Conservation (phyloP, 495 filamentous ascomycete genomes). For the Echria macrotheca region DNA sequence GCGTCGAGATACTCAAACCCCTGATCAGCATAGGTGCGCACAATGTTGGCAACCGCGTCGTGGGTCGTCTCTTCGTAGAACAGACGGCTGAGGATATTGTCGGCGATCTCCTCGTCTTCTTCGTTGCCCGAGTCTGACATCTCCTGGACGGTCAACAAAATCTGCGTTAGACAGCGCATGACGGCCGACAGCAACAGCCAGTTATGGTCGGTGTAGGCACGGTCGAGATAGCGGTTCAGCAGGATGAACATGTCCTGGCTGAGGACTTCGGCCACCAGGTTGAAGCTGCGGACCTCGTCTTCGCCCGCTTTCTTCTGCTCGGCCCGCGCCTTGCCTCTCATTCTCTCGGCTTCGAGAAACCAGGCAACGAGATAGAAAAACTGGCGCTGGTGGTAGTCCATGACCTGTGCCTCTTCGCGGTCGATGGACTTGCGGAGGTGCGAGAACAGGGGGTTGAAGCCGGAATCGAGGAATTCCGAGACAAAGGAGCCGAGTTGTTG, state of each 20-base stretch:
- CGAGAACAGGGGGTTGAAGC: slow-evolving; percentile 89
- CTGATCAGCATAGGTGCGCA: slow-evolving; percentile 83
- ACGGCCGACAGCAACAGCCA: slow-evolving; percentile 83
- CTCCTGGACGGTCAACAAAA: slow-evolving; percentile 87
- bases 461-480: slow-evolving; percentile 89
- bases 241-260: slow-evolving; percentile 90
- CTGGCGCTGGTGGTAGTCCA: slow-evolving; percentile 66
- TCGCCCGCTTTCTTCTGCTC: slow-evolving; percentile 34
- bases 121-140: slow-evolving; percentile 82
- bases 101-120: slow-evolving; percentile 95
- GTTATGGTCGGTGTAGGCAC: slow-evolving; percentile 68
- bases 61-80: slow-evolving; percentile 97
- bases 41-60: slow-evolving; percentile 72
- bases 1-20: slow-evolving; percentile 91
- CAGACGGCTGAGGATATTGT: slow-evolving; percentile 92
- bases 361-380: slow-evolving; percentile 92
- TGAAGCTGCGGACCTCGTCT: slow-evolving; percentile 71
- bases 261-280: slow-evolving; percentile 78
- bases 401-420: slow-evolving; percentile 78
- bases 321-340: slow-evolving; percentile 56
- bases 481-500: slow-evolving; percentile 75
- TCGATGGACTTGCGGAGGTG: slow-evolving; percentile 87
- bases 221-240: slow-evolving; percentile 76
- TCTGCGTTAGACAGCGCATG: slow-evolving; percentile 86
- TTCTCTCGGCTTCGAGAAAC: slow-evolving; percentile 88